Evolutionary conservation across 345 rosid species (phyloP).

Genomic region (Rubroshorea leprosula): DNA sequence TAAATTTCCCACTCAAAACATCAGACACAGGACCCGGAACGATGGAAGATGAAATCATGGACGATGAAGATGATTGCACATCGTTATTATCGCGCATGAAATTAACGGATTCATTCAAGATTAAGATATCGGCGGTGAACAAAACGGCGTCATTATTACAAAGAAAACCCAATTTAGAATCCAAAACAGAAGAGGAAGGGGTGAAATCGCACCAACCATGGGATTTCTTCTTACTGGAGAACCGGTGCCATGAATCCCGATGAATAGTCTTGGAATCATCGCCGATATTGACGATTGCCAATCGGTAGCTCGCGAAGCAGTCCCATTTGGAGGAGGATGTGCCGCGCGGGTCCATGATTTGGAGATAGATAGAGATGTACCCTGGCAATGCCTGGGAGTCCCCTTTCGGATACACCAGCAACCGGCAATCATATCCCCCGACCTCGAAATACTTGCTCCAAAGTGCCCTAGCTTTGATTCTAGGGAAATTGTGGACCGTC

Average conservation of each 20-base stretch:
- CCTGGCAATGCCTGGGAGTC: constrained; percentile 96
- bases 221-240: constrained; percentile 92
- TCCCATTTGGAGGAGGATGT: constrained; percentile 84
- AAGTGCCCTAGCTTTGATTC: constrained; percentile 79
- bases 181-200: constrained; percentile 70
- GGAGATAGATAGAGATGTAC: constrained; percentile 81
- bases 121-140: constrained; percentile 84
- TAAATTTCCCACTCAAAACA: constrained; percentile 87
- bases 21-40: constrained; percentile 62
- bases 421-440: constrained; percentile 96
- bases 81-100: constrained; percentile 79
- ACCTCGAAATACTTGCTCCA: constrained; percentile 99
- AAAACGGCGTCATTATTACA: constrained; percentile 62
- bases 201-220: constrained; percentile 99
- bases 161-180: constrained; percentile 76
- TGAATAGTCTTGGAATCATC: constrained; percentile 89
- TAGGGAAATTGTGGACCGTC: constrained; percentile 79
- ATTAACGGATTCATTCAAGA: constrained; percentile 77
- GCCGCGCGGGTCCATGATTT: constrained; percentile 98
- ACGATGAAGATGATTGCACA: constrained; percentile 39
- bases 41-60: constrained; percentile 42
- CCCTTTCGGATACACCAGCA: constrained; percentile 88
- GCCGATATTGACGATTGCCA: constrained; percentile 63
- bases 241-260: constrained; percentile 98
- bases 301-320: constrained; percentile 94